Evolutionary conservation across 2,329 filamentous ascomycete species (phyloP).

Genomic region (Metarhizium guizhouense): DNA sequence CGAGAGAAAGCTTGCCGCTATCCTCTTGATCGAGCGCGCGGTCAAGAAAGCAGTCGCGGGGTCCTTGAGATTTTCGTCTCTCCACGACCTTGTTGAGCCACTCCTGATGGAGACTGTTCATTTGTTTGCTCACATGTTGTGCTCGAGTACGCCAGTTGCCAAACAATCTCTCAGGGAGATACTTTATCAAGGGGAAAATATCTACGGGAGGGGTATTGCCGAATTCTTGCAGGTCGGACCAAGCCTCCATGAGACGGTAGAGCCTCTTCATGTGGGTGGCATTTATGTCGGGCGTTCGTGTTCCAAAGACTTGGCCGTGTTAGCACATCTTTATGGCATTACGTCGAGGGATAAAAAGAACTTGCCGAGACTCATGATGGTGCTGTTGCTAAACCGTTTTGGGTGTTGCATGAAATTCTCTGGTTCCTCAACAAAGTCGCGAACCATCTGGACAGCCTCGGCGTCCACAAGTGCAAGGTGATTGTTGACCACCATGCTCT

Average conservation of each 20-base stretch:
- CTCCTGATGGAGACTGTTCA: conserved; percentile 31
- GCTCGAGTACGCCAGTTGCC: conserved; percentile 29
- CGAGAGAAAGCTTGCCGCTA: conserved; percentile 15
- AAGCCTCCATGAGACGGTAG: conserved; percentile 32
- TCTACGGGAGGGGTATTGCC: conserved; percentile 41
- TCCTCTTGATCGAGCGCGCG: conserved; percentile 28
- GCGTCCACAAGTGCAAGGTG: conserved; percentile 35
- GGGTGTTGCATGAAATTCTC: conserved; percentile 37
- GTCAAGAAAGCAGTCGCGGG: conserved; percentile 28
- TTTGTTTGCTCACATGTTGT: conserved; percentile 25
- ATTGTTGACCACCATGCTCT: conserved; percentile 31
- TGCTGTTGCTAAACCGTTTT: conserved; percentile 38
- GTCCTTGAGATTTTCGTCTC: conserved; percentile 18
- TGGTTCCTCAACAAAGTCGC: conserved; percentile 31
- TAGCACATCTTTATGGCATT: not conserved
- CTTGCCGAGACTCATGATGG: conserved; percentile 29
- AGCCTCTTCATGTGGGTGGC: conserved; percentile 27
- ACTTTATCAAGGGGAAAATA: conserved; percentile 33
- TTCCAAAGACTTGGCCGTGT: conserved; percentile 20
- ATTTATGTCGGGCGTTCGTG: conserved; percentile 21
- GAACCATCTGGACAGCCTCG: conserved; percentile 37
- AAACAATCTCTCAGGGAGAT: conserved; percentile 30
- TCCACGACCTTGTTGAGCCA: conserved; percentile 23
- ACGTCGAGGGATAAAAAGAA: not conserved
- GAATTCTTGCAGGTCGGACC: conserved; percentile 33